Evolutionary conservation across 257 asterid genomes (phyloP).

Genomic region (Nicotiana tabacum): DNA sequence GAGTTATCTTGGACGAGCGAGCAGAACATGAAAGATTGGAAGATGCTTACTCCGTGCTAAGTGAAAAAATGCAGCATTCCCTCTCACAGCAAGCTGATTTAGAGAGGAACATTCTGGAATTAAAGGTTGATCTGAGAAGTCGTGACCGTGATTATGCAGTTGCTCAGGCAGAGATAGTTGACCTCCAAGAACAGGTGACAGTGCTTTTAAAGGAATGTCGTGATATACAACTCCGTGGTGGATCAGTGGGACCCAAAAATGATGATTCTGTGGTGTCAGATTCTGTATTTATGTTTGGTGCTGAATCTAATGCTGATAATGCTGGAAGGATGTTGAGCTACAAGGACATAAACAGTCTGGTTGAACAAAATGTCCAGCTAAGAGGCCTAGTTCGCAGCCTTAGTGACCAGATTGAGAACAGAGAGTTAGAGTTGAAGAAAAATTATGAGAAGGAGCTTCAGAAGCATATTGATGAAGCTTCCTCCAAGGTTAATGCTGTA

Average conservation of each 20-base stretch:
- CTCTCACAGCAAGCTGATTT: conserved; percentile 54
- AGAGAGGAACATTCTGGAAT: conserved; percentile 59
- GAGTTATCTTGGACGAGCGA: conserved; percentile 82
- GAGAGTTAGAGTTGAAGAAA: conserved; percentile 69
- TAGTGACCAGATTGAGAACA: conserved; percentile 64
- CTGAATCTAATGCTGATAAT: conserved; percentile 34
- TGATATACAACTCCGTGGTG: conserved; percentile 89
- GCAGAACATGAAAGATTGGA: conserved; percentile 80
- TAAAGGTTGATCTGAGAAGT: conserved; percentile 72
- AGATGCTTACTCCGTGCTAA: conserved; percentile 60
- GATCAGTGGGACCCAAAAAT: conserved; percentile 38
- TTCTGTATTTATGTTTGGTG: conserved; percentile 22
- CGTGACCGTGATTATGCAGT: conserved; percentile 68
- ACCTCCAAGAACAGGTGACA: conserved; percentile 91
- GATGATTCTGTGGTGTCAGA: conserved; percentile 26
- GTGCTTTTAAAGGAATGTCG: conserved; percentile 84
- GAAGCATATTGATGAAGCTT: conserved; percentile 50
- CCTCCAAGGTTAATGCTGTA: conserved; percentile 61
- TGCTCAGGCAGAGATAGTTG: conserved; percentile 65
- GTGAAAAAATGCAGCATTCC: conserved; percentile 62
- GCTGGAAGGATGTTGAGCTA: conserved; percentile 59
- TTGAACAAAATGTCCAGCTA: conserved; percentile 79
- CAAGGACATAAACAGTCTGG: conserved; percentile 85
- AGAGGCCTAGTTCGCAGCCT: conserved; percentile 67
- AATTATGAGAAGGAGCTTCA: conserved; percentile 68